Evolutionary conservation across 257 asterid species (phyloP).

Genomic region (Solanum peruvianum): DNA sequence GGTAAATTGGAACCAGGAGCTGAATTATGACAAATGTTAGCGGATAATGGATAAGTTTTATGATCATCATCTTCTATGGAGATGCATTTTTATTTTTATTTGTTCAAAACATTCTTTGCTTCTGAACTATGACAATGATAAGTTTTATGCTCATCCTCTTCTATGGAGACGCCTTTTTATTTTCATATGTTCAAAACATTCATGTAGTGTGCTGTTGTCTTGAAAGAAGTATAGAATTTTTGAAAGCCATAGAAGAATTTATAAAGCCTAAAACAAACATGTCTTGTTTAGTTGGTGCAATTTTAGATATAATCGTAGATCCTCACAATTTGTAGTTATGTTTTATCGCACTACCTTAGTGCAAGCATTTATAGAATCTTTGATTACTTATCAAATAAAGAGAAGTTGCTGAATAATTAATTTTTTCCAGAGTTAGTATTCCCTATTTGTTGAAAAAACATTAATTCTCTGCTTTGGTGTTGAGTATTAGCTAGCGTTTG

Average conservation of each 20-base stretch:
- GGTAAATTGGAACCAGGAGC: no score
- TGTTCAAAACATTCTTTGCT: no score
- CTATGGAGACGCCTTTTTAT: no score
- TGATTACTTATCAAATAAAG: not conserved
- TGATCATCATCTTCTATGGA: no score
- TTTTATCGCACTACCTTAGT: not conserved
- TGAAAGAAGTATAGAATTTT: not conserved
- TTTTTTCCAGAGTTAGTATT: no score
- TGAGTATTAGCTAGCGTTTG: no score
- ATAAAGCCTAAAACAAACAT: not conserved
- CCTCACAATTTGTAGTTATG: not conserved
- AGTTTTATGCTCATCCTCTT: no score
- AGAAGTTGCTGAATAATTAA: not conserved
- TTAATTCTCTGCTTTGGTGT: not conserved
- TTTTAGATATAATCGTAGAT: not conserved
- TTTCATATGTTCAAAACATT: no score
- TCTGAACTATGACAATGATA: no score
- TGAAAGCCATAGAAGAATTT: not conserved
- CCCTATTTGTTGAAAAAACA: not conserved
- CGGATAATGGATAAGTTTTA: no score
- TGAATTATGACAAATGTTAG: no score
- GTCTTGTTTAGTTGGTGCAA: not conserved
- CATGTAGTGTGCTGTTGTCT: not conserved
- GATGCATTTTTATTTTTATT: no score
- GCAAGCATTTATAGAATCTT: not conserved